A percentile compares a stretch with the other conserved stretches of the same genome.
Evolutionary conservation across 2,329 filamentous ascomycete genomes (phyloP).

Genomic region (Falciphora oryzae): DNA sequence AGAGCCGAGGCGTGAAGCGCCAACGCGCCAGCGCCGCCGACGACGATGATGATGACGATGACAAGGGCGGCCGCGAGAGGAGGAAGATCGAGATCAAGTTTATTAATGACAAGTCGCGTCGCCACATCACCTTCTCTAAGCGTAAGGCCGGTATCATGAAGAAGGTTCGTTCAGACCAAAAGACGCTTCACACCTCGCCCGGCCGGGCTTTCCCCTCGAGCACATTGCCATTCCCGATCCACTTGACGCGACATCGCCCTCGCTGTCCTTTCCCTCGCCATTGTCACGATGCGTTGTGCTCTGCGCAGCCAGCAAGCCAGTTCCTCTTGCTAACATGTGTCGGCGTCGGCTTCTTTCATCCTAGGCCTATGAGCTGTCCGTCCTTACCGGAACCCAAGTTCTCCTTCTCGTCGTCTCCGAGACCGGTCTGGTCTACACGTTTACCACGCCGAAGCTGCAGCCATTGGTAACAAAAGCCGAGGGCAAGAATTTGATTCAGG

Average conservation of each 20-base stretch:
- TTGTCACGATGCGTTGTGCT: neutral
- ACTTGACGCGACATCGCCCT: neutral
- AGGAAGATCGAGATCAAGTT: conserved; percentile 99
- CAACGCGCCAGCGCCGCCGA: conserved; percentile 75
- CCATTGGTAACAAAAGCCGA: conserved; percentile 97
- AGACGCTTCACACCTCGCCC: conserved; percentile 4
- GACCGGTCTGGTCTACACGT: conserved; percentile 95
- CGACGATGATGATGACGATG: conserved; percentile 95
- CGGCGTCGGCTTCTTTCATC: conserved; percentile 13
- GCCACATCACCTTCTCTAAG: conserved; percentile 99
- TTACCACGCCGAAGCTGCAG: conserved; percentile 97
- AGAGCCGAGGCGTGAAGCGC: conserved; percentile 84
- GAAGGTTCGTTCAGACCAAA: conserved; percentile 63
- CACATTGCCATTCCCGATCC: neutral
- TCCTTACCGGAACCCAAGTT: conserved; percentile 96
- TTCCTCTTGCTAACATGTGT: conserved; percentile 11
- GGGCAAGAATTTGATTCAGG: conserved; percentile 99
- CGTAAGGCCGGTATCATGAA: conserved; percentile 99
- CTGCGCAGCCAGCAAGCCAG: neutral
- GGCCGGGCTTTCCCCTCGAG: neutral
- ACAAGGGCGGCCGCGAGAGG: conserved; percentile 95
- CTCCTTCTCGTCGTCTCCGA: conserved; percentile 94
- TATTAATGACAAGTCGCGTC: conserved; percentile 98
- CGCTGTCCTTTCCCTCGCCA: neutral
- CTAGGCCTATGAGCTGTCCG: conserved; percentile 89